Conservation (phyloP, 2,329 filamentous ascomycete species). For the Bipolaris bicolor region DNA sequence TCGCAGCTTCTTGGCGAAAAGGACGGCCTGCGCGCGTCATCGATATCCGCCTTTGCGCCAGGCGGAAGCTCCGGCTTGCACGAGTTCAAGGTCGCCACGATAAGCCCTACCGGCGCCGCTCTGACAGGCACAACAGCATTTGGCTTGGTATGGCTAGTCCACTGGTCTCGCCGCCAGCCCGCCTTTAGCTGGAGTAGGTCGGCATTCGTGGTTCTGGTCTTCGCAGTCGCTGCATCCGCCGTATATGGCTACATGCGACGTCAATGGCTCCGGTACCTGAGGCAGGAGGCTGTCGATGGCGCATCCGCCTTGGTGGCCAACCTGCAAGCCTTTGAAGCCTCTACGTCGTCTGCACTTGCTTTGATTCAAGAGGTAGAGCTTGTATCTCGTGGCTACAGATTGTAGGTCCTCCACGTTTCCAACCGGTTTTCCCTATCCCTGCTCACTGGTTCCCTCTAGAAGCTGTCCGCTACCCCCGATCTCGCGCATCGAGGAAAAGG, state of each 20-base stretch:
- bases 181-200: conserved; percentile 63
- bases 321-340: conserved; percentile 81
- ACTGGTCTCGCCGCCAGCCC: conserved; percentile 68
- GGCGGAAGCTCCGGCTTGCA: conserved; percentile 32
- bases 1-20: conserved; percentile 81
- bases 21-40: conserved; percentile 46
- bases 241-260: conserved; percentile 76
- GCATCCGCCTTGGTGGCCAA: conserved; percentile 72
- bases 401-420: conserved; percentile 61
- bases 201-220: conserved; percentile 55
- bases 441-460: conserved; percentile 56
- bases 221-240: conserved; percentile 60
- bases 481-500: conserved; percentile 83
- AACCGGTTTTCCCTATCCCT: conserved; percentile 8
- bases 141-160: conserved; percentile 68
- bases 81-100: conserved; percentile 52
- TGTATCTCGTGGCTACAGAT: conserved; percentile 85
- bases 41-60: conserved; percentile 36
- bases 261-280: conserved; percentile 80
- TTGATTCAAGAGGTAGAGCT: conserved; percentile 95
- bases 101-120: conserved; percentile 69
- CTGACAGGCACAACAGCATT: conserved; percentile 69
- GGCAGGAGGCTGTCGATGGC: conserved; percentile 74
- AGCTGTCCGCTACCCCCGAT: conserved; percentile 91
- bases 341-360: conserved; percentile 74